These are phyloP conservation scores for Kandelia obovata DNA, from an alignment of 345 rosid genomes.

Conservation along the genomic window DNA sequence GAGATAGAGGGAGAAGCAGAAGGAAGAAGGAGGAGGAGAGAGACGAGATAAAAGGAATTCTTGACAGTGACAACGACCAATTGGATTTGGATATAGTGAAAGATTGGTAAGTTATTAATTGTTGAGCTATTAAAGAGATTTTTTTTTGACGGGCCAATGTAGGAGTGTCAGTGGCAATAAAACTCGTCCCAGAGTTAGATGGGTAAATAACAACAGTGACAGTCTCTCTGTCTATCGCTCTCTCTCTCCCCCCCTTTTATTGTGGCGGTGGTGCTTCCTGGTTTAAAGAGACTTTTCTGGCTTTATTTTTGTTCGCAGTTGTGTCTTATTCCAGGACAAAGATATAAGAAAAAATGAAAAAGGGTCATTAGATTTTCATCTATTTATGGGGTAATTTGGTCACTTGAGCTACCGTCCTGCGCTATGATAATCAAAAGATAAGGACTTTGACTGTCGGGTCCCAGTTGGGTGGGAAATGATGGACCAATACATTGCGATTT, in stretches of 20 bases:
- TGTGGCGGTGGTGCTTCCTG: background rate
- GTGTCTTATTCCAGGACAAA: too few relatives aligned
- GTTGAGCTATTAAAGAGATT: background rate
- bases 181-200: background rate
- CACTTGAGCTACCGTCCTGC: too few relatives aligned
- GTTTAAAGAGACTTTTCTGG: background rate
- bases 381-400: too few relatives aligned
- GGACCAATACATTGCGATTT: too few relatives aligned
- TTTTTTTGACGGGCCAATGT: background rate
- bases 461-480: too few relatives aligned
- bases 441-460: too few relatives aligned
- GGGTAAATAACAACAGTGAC: background rate
- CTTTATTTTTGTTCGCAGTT: too few relatives aligned
- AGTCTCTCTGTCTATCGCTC: background rate
- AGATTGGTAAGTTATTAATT: background rate
- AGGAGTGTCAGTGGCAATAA: background rate
- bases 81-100: background rate
- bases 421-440: too few relatives aligned
- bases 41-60: background rate
- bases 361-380: too few relatives aligned
- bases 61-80: background rate
- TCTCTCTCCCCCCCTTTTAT: background rate
- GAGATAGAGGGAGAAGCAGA: background rate
- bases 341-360: too few relatives aligned
- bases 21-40: constrained; percentile 7